Evolutionary conservation across 768 basidiomycete genomes (phyloP), one percentile per base, ranked within the genome.

Genomic region (Suillus subaureus): DNA sequence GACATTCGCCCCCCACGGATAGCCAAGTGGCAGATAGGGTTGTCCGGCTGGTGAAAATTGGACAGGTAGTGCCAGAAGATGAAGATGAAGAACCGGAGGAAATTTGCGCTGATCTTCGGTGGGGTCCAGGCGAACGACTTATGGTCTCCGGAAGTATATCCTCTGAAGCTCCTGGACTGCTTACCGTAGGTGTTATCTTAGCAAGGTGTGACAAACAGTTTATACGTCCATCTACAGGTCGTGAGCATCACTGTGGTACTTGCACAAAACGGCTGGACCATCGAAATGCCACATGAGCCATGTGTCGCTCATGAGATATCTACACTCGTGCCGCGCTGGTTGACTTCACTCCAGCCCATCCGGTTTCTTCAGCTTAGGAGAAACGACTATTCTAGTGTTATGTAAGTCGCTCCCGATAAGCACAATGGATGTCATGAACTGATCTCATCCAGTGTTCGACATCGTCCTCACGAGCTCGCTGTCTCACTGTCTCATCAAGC

Each of bases 81-180:
- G 26, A 64, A 18, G 62, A 66, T 15, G 67, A 65, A 55, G 63
- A 67, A 7, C 56, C 55, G 7, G 69, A 75, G 7, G 71, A 71
- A 18, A 67, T 79, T 0, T 69, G 73, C 23, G 83, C 83, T 3
- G 71, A 81, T 68, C 70, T 97, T 54, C 78, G 84, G 7, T 96
- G 91, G 92, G 70, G 67, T 7, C 78, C 80, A 13, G 88, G 86
- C 9, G 74, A 78, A 31, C 80, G 78, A 12, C 71, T 90, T 40
- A 80, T 94, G 5, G 79, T 96, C 57, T 74, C 80, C 3, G 94
- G 95, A 3, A 83, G 79, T 1, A 70, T 94, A 49, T 72, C 80
- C 0, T 86, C 88, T 0, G 80, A 82, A 2, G 52, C 72, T 1
- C 87, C 90, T 1, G 75, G 78, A 3, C 77, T 80, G 7, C 70